phyloP scores from a whole-genome alignment of 2,329 filamentous ascomycete genomes.

The Aspergillus sp. region DNA sequence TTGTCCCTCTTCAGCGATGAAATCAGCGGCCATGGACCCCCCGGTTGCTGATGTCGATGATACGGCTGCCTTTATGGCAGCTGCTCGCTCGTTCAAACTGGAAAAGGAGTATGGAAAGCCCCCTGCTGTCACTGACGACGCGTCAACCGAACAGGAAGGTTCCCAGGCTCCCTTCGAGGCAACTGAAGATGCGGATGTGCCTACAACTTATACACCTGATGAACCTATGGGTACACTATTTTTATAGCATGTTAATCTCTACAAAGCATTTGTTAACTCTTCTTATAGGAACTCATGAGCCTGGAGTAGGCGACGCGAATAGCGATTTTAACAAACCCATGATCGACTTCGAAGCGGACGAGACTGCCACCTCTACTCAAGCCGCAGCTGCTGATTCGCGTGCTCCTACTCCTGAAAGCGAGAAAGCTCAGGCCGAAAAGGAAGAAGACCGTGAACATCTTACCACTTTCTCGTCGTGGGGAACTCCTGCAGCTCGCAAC shows the following conservation, averaged over 20 bases:
- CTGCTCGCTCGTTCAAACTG: conserved; percentile 21
- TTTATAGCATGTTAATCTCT: neutral
- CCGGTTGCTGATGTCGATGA: conserved; percentile 25
- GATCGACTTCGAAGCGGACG: neutral
- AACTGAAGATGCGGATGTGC: neutral
- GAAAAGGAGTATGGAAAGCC: conserved; percentile 5
- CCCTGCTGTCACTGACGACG: conserved; percentile 3
- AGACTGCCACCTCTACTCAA: neutral
- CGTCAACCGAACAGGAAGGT: conserved; percentile 1
- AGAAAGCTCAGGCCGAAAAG: conserved; percentile 4
- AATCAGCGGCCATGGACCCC: conserved; percentile 5
- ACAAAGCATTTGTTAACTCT: neutral
- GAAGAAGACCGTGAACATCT: conserved; percentile 32
- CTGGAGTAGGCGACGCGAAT: neutral
- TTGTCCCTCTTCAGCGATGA: neutral
- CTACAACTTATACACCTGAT: neutral
- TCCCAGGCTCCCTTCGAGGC: neutral
- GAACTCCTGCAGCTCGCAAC: conserved; percentile 24
- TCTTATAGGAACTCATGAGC: neutral
- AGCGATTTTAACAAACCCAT: neutral
- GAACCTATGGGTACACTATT: conserved; percentile 1
- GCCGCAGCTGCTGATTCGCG: conserved; percentile 2
- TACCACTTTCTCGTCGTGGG: conserved; percentile 33
- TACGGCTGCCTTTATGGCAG: conserved; percentile 29
- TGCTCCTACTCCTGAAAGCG: neutral